Evolutionary conservation across 2,329 filamentous ascomycete species (phyloP).

Genomic region (Exophiala calicioides): DNA sequence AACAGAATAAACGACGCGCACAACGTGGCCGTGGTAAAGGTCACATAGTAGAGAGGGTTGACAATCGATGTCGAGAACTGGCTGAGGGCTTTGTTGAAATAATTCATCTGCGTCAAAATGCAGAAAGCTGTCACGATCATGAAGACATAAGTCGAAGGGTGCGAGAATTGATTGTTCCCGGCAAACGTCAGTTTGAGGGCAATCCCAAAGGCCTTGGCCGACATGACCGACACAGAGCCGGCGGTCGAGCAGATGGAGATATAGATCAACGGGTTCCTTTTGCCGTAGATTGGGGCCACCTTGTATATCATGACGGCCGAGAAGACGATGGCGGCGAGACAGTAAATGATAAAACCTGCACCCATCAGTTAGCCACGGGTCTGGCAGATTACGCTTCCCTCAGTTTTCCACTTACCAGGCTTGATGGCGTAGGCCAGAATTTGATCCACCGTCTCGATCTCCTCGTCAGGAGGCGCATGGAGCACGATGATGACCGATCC

Average conservation of each 20-base stretch:
- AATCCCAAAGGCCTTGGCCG: conserved; percentile 97
- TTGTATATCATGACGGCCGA: conserved; percentile 95
- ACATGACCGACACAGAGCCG: conserved; percentile 97
- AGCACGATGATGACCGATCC: conserved; percentile 97
- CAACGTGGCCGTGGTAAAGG: conserved; percentile 91
- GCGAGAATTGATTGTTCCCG: conserved; percentile 92
- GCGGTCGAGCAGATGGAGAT: conserved; percentile 97
- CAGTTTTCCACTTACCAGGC: conserved; percentile 64
- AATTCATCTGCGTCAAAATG: conserved; percentile 99
- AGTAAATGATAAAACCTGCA: conserved; percentile 86
- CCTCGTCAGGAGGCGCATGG: conserved; percentile 90
- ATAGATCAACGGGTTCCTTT: conserved; percentile 93
- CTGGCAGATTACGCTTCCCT: neutral
- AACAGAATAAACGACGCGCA: conserved; percentile 96
- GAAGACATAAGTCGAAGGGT: conserved; percentile 96
- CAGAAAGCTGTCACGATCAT: conserved; percentile 89
- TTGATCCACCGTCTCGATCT: conserved; percentile 87
- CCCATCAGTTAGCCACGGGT: conserved; percentile 15
- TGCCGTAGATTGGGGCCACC: conserved; percentile 84
- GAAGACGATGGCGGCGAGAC: conserved; percentile 75
- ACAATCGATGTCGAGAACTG: conserved; percentile 97
- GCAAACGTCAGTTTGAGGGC: conserved; percentile 91
- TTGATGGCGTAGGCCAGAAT: conserved; percentile 88
- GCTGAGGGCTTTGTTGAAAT: conserved; percentile 97
- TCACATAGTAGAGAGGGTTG: conserved; percentile 95